Conservation (phyloP, 208 protist genomes). For the Trypanosoma grayi region DNA sequence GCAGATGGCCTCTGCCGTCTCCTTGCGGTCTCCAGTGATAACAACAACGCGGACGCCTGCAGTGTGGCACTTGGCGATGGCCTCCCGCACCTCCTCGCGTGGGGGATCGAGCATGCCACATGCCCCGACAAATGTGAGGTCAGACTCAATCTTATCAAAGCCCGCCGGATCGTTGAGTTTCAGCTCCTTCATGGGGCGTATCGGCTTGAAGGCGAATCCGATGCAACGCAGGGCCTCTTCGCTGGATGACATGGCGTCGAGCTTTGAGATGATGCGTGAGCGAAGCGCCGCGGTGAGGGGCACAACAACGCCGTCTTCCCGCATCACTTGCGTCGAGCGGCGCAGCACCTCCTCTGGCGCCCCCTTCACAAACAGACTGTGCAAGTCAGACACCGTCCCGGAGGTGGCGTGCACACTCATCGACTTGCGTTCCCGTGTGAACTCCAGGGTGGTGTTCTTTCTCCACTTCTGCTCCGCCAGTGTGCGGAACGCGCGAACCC, state of each 20-base stretch:
- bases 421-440: constrained; percentile 93
- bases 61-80: constrained; percentile 88
- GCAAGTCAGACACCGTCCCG: constrained; percentile 4
- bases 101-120: constrained; percentile 95
- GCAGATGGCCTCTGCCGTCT: constrained; percentile 96
- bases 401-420: constrained; percentile 91
- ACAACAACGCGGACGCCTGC: constrained; percentile 98
- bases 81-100: constrained; percentile 82
- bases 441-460: constrained; percentile 89
- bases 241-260: constrained; percentile 53
- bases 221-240: constrained; percentile 77
- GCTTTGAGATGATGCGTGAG: constrained; percentile 30
- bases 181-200: constrained; percentile 27
- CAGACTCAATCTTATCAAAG: constrained; percentile 79
- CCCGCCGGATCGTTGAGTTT: constrained; percentile 48
- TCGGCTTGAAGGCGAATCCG: constrained; percentile 71
- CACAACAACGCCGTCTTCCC: constrained; percentile 44
- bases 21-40: constrained; percentile 96
- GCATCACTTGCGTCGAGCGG: constrained; percentile 70
- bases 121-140: constrained; percentile 88
- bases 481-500: constrained; percentile 30
- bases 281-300: constrained; percentile 30
- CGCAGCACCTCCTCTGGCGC: constrained; percentile 93
- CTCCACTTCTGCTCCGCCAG: constrained; percentile 36
- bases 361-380: constrained; percentile 93